phyloP scores from a whole-genome alignment of 2,329 filamentous ascomycete genomes.

The Penicillium sp. region DNA sequence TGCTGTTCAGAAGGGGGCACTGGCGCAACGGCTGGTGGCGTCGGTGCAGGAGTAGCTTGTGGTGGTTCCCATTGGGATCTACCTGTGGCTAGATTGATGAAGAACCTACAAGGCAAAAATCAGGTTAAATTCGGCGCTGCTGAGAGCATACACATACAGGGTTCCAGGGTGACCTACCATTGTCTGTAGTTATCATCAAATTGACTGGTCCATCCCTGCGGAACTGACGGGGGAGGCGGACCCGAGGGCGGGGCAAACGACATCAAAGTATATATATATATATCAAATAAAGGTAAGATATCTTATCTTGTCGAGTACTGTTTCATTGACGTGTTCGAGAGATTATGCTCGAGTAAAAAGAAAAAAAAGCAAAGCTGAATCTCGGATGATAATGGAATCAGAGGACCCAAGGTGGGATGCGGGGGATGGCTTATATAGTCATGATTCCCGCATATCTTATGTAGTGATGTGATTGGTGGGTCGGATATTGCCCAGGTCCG shows the following conservation, averaged over 20 bases:
- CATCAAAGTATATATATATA: conserved; percentile 26
- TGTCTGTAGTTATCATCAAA: conserved; percentile 89
- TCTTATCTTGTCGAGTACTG: neutral
- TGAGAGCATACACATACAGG: neutral
- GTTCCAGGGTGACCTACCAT: conserved; percentile 59
- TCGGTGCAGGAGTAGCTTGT: conserved; percentile 49
- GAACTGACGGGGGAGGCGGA: conserved; percentile 65
- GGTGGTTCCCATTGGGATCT: conserved; percentile 90
- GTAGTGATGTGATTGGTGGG: conserved; percentile 3
- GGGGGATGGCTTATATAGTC: conserved; percentile 2
- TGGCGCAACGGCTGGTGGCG: conserved; percentile 1
- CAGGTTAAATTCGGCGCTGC: conserved; percentile 15
- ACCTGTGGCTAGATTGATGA: conserved; percentile 86
- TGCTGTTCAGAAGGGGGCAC: conserved; percentile 4
- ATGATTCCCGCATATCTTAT: conserved; percentile 4
- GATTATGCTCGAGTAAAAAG: neutral
- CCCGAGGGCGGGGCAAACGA: conserved; percentile 50
- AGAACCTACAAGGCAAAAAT: conserved; percentile 68
- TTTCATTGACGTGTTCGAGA: neutral
- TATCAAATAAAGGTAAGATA: neutral
- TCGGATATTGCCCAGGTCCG: neutral
- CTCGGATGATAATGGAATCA: neutral
- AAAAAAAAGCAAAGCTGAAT: neutral
- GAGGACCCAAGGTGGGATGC: neutral
- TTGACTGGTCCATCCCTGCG: conserved; percentile 82